phyloP scores from a whole-genome alignment of 2,329 filamentous ascomycete species.

The Diaporthe batatas region DNA sequence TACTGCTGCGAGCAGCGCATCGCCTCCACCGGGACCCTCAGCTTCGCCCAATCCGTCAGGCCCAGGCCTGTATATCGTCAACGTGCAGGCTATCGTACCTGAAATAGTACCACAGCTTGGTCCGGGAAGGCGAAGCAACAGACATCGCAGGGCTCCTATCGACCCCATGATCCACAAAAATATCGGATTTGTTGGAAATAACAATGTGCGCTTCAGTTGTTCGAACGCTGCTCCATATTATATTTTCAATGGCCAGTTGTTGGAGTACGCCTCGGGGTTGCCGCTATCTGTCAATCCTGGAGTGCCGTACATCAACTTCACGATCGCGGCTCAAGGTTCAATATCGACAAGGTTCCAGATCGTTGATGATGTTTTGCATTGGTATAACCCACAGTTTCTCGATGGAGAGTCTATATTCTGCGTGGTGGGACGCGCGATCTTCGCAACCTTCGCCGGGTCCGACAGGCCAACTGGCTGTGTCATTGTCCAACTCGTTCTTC shows the following conservation, averaged over 20 bases:
- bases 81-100: slow-evolving; percentile 15
- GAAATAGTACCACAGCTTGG: not conserved
- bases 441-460: not conserved
- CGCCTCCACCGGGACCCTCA: not conserved
- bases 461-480: not conserved
- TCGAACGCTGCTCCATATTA: slow-evolving; percentile 3
- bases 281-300: not conserved
- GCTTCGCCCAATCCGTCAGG: not conserved
- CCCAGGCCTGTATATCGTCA: not conserved
- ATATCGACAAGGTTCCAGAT: slow-evolving; percentile 13
- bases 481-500: not conserved
- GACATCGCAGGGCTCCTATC: not conserved
- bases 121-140: not conserved
- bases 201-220: not conserved
- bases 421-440: slow-evolving; percentile 8
- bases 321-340: not conserved
- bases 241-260: slow-evolving; percentile 4
- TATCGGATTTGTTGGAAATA: not conserved
- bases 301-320: slow-evolving; percentile 8
- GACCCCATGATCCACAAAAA: not conserved
- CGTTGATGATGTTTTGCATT: not conserved
- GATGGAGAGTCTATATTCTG: slow-evolving; percentile 9
- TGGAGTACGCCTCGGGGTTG: not conserved
- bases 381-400: slow-evolving; percentile 1
- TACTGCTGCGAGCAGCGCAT: not conserved